A percentile compares a stretch with the other conserved stretches of the same genome.
phyloP scores from a whole-genome alignment of 2,329 filamentous ascomycete genomes.

The Colletotrichum sublineola region DNA sequence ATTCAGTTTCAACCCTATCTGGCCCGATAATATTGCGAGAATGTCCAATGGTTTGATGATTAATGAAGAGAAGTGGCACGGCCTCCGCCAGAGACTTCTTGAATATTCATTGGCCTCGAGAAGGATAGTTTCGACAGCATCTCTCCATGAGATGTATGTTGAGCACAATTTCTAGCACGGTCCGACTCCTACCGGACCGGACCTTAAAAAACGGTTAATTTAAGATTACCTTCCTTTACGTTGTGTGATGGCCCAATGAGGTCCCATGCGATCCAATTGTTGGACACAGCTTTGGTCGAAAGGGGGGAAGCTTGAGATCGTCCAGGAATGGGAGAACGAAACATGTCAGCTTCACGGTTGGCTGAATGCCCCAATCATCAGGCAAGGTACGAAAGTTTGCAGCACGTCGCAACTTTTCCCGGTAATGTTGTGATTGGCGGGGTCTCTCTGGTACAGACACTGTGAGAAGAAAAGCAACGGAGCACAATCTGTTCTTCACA shows the following conservation, averaged over 20 bases:
- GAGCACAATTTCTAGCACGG: conserved; percentile 15
- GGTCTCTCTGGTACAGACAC: background rate
- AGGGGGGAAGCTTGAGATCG: background rate
- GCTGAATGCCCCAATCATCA: background rate
- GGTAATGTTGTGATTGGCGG: background rate
- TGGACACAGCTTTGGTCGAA: background rate
- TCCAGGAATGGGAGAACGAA: conserved; percentile 1
- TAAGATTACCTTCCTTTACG: background rate
- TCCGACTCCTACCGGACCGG: background rate
- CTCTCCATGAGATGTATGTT: background rate
- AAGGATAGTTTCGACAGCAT: background rate
- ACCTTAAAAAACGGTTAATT: no score
- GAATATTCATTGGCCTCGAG: background rate
- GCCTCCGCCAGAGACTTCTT: background rate
- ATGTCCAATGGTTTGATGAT: background rate
- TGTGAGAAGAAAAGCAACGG: background rate
- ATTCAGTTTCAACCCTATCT: no score
- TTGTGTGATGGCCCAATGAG: no score
- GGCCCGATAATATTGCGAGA: no score
- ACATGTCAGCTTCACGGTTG: background rate
- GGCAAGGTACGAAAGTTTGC: background rate
- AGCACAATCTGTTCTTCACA: background rate
- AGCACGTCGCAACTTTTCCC: no score
- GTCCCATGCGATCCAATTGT: background rate
- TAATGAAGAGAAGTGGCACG: background rate